Evolutionary conservation across 2,329 filamentous ascomycete genomes (phyloP).

Genomic region (Epichloe gansuensis): DNA sequence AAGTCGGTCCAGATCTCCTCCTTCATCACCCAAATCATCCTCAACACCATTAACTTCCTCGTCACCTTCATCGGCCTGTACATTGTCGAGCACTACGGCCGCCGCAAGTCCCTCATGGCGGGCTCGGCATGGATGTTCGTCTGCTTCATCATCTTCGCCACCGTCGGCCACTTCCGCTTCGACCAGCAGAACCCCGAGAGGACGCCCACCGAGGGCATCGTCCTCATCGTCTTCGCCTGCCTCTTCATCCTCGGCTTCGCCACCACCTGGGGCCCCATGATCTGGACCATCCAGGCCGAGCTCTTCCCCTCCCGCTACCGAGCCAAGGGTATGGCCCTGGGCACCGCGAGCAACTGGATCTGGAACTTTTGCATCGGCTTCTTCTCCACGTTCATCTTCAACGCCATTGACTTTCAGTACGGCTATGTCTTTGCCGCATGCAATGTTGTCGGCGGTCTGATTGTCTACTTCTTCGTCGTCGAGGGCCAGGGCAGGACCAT

Average conservation of each 20-base stretch:
- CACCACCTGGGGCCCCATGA: constrained; percentile 36
- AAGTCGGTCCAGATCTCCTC: constrained; percentile 37
- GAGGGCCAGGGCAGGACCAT: constrained; percentile 43
- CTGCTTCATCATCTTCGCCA: constrained; percentile 47
- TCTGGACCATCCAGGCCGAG: constrained; percentile 48
- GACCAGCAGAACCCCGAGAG: constrained; percentile 20
- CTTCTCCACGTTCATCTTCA: constrained; percentile 25
- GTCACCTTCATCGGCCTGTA: constrained; percentile 58
- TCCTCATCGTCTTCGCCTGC: constrained; percentile 51
- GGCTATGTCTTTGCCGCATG: constrained; percentile 43
- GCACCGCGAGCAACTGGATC: constrained; percentile 32
- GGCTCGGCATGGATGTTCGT: constrained; percentile 49
- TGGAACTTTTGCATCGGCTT: constrained; percentile 29
- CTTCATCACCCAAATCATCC: constrained; percentile 55
- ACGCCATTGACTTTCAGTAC: constrained; percentile 34
- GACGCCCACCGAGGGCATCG: constrained; percentile 36
- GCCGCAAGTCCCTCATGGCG: constrained; percentile 47
- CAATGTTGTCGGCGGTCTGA: constrained; percentile 34
- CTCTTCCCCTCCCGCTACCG: constrained; percentile 32
- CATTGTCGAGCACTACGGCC: constrained; percentile 54
- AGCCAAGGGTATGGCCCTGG: constrained; percentile 39
- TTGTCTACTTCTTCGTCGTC: constrained; percentile 42
- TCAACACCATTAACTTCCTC: constrained; percentile 53
- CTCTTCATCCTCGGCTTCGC: constrained; percentile 42
- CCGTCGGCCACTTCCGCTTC: constrained; percentile 37